Evolutionary conservation across 495 filamentous ascomycete genomes (phyloP).

Genomic region (Aspergillus ellipticus): DNA sequence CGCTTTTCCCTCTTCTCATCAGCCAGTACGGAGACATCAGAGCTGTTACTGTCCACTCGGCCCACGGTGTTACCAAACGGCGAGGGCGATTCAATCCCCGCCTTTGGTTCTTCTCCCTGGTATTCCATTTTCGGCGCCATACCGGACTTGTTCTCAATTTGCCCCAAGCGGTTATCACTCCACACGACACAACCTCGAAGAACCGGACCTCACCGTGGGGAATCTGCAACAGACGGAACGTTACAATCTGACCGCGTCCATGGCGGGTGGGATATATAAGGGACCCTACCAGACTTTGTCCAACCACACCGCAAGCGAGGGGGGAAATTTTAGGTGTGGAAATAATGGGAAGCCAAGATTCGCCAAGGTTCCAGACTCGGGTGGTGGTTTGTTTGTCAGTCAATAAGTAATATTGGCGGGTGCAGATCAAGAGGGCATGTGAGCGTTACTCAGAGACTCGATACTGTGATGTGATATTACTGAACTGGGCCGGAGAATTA

Average conservation of each 20-base stretch:
- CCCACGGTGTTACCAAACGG: neutral
- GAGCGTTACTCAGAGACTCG: neutral
- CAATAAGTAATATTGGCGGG: neutral
- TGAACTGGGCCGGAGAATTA: too few relatives aligned
- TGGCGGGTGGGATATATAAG: neutral
- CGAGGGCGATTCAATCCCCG: constrained; percentile 14
- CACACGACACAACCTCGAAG: neutral
- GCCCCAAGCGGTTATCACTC: neutral
- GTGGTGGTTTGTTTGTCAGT: constrained; percentile 1
- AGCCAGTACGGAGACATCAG: constrained; percentile 30
- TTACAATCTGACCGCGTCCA: neutral
- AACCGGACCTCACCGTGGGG: neutral
- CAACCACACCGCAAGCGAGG: neutral
- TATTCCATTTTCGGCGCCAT: neutral
- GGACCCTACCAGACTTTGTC: neutral
- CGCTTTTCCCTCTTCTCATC: constrained; percentile 40
- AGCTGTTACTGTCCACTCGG: constrained; percentile 7
- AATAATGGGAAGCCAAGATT: constrained; percentile 8
- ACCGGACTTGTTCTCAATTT: neutral
- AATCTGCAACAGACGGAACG: neutral
- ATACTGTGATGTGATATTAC: too few relatives aligned
- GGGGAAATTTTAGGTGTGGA: neutral
- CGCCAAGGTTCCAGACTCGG: constrained; percentile 14
- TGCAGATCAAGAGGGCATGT: too few relatives aligned
- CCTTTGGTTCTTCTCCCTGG: constrained; percentile 9